Conservation (phyloP, 208 protist genomes). For the Strigomonas culicis region DNA sequence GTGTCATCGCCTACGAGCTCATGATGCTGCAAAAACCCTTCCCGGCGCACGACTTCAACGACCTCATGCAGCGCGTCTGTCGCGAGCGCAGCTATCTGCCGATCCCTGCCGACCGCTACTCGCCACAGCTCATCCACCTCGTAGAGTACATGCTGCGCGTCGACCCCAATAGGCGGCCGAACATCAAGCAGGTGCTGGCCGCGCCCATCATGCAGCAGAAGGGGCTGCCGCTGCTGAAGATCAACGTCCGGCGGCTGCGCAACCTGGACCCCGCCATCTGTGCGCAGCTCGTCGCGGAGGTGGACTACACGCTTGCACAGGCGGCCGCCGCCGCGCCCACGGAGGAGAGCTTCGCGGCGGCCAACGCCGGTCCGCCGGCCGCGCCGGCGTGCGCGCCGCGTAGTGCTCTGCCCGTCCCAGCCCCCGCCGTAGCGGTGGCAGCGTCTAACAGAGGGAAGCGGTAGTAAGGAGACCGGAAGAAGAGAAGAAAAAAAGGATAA, state of each 20-base stretch:
- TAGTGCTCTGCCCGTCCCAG: no score
- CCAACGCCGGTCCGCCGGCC: no score
- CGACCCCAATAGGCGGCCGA: slow-evolving; percentile 39
- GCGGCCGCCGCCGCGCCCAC: neutral
- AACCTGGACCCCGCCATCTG: slow-evolving; percentile 24
- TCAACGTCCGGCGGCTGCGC: slow-evolving; percentile 41
- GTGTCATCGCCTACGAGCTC: slow-evolving; percentile 77
- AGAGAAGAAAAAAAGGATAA: neutral
- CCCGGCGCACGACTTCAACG: slow-evolving; percentile 73
- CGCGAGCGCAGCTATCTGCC: slow-evolving; percentile 37
- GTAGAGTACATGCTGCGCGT: slow-evolving; percentile 49
- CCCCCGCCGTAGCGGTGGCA: no score
- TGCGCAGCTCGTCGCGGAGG: slow-evolving; percentile 27
- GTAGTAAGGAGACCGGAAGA: neutral
- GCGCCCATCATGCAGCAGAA: slow-evolving; percentile 30
- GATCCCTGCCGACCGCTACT: slow-evolving; percentile 40
- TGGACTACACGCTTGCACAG: slow-evolving; percentile 21
- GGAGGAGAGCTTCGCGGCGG: no score
- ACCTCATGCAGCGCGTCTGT: slow-evolving; percentile 65
- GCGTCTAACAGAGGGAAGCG: neutral
- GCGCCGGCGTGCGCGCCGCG: no score
- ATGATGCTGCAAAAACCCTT: slow-evolving; percentile 76
- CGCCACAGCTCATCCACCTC: slow-evolving; percentile 22
- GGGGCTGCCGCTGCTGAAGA: slow-evolving; percentile 38
- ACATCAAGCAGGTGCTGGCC: slow-evolving; percentile 41